Percentiles rank a stretch among this genome's conserved stretches.
phyloP scores from a whole-genome alignment of 169 alveolate species.

The Theileria annulata region DNA sequence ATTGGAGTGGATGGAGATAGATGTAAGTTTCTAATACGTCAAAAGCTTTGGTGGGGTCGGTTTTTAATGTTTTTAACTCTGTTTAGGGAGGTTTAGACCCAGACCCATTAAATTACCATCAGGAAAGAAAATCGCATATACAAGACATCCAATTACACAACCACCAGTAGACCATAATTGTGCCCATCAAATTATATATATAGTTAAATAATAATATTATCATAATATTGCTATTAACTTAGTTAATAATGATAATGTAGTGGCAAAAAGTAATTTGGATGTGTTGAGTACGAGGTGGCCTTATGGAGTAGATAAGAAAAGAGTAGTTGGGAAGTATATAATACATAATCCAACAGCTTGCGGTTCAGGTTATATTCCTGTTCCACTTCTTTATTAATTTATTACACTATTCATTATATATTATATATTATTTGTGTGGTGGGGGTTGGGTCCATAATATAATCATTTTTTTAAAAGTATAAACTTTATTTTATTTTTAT shows the following conservation, averaged over 20 bases:
- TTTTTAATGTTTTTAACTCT: background rate
- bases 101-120: constrained; percentile 75
- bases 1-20: constrained; percentile 85
- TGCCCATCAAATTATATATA: constrained; percentile 1
- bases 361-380: constrained; percentile 81
- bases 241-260: constrained; percentile 15
- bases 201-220: background rate
- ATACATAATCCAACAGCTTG: constrained; percentile 81
- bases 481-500: constrained; percentile 12
- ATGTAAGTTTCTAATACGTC: constrained; percentile 82
- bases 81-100: constrained; percentile 70
- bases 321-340: constrained; percentile 74
- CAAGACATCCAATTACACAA: constrained; percentile 84
- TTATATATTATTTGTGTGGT: constrained; percentile 2
- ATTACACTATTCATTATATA: background rate
- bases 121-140: constrained; percentile 80
- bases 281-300: constrained; percentile 77
- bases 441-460: background rate
- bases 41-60: constrained; percentile 83
- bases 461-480: background rate
- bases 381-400: constrained; percentile 73
- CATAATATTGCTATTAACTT: background rate
- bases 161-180: constrained; percentile 75
- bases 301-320: constrained; percentile 76
- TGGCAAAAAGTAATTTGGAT: constrained; percentile 71